These are phyloP conservation scores for Rugonectria rugulosa DNA, from an alignment of 2,329 filamentous ascomycete species.

Conservation along the genomic window DNA sequence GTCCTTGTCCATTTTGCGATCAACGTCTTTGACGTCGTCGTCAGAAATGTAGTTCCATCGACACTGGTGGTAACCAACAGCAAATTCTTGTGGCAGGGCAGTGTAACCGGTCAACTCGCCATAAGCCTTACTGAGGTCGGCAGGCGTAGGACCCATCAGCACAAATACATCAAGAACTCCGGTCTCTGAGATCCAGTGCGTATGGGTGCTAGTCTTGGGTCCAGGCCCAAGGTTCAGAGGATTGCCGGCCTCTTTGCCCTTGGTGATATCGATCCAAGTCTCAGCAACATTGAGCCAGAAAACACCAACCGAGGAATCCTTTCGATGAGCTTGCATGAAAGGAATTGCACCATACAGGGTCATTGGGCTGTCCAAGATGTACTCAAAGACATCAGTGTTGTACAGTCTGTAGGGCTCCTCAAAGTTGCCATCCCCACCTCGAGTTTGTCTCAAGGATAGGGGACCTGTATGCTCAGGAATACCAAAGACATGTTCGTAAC, in stretches of 20 bases:
- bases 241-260: conserved; percentile 76
- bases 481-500: conserved; percentile 91
- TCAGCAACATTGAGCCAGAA: conserved; percentile 98
- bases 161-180: conserved; percentile 93
- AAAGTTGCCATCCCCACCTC: conserved; percentile 85
- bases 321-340: conserved; percentile 96
- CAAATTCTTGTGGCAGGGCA: conserved; percentile 89
- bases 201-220: conserved; percentile 79
- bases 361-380: conserved; percentile 97
- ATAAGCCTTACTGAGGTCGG: conserved; percentile 82
- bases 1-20: conserved; percentile 93
- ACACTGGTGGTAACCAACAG: conserved; percentile 95
- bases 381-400: conserved; percentile 98
- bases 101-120: conserved; percentile 91
- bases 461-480: conserved; percentile 93
- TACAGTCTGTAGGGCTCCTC: conserved; percentile 92
- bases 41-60: conserved; percentile 99
- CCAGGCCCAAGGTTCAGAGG: conserved; percentile 76
- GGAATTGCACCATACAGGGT: conserved; percentile 97
- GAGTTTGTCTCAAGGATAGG: conserved; percentile 87
- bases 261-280: conserved; percentile 96
- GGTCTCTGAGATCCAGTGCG: conserved; percentile 96
- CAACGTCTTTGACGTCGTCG: conserved; percentile 95
- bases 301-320: conserved; percentile 90
- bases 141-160: conserved; percentile 87